Percentiles rank a stretch among this genome's conserved stretches.
phyloP scores from a whole-genome alignment of 345 rosid species.

The Eucalyptus regnans region DNA sequence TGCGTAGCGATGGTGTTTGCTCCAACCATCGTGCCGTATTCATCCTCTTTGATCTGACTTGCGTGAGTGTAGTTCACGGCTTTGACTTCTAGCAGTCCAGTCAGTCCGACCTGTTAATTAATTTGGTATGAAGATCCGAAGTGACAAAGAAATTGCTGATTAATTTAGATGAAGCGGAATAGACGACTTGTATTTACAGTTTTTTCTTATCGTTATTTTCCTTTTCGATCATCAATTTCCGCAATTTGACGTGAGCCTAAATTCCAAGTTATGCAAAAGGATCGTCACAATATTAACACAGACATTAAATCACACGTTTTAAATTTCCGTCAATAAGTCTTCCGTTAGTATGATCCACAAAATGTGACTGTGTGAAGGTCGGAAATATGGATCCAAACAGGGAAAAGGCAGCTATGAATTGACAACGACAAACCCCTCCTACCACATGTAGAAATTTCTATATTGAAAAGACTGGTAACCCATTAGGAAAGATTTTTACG shows the following conservation, averaged over 20 bases:
- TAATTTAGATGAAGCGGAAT: not conserved
- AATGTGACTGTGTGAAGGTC: too few relatives aligned
- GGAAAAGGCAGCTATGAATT: not conserved
- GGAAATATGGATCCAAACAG: not conserved
- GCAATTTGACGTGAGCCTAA: not conserved
- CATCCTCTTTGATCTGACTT: slow-evolving; percentile 19
- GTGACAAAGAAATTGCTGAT: not conserved
- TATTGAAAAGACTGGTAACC: not conserved
- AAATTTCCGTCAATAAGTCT: too few relatives aligned
- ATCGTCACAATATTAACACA: too few relatives aligned
- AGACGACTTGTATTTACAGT: not conserved
- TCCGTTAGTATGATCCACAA: too few relatives aligned
- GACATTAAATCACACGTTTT: too few relatives aligned
- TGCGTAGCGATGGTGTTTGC: slow-evolving; percentile 53
- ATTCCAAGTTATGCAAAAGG: not conserved
- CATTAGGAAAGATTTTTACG: not conserved
- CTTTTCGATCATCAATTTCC: not conserved
- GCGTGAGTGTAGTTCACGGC: slow-evolving; percentile 31
- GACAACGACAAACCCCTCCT: not conserved
- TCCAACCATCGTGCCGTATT: slow-evolving; percentile 48
- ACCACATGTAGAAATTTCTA: not conserved
- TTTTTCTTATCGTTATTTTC: not conserved
- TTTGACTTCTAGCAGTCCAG: slow-evolving; percentile 50
- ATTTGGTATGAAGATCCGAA: not conserved
- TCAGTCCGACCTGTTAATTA: slow-evolving; percentile 34